phyloP scores from a whole-genome alignment of 805 yeast genomes.

The Candida silvatica region DNA sequence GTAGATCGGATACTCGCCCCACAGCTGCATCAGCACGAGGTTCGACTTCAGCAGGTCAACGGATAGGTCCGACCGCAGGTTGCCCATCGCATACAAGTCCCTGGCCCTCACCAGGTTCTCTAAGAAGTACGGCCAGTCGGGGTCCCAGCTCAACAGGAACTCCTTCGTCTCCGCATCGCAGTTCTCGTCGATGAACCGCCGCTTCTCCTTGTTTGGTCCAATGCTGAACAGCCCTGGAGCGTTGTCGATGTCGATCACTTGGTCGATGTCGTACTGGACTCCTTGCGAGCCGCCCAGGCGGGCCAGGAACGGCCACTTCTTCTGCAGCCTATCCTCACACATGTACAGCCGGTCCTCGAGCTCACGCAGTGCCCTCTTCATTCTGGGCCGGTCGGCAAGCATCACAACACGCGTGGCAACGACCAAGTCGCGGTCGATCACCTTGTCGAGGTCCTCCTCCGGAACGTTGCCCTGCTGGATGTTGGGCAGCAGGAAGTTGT shows the following conservation, averaged over 20 bases:
- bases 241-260: constrained; percentile 12
- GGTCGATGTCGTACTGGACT: constrained; percentile 8
- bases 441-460: constrained; percentile 15
- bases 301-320: constrained; percentile 12
- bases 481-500: constrained; percentile 20
- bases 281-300: neutral
- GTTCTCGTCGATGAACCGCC: constrained; percentile 15
- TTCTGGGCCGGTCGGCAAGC: constrained; percentile 9
- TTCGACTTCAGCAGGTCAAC: constrained; percentile 21
- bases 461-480: constrained; percentile 14
- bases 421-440: constrained; percentile 21
- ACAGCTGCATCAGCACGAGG: constrained; percentile 18
- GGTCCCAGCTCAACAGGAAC: constrained; percentile 16
- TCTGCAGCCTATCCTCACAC: constrained; percentile 15
- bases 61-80: constrained; percentile 27
- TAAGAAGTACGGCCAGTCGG: constrained; percentile 63
- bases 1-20: constrained; percentile 10
- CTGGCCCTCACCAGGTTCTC: constrained; percentile 74
- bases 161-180: constrained; percentile 10
- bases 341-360: constrained; percentile 19
- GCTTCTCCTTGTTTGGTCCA: constrained; percentile 6
- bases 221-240: neutral
- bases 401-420: constrained; percentile 20
- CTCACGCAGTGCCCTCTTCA: constrained; percentile 10
- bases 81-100: constrained; percentile 66